Percentiles rank a stretch among this genome's conserved stretches.
Conservation (phyloP, 352 stramenopile species). For the Globisporangium nunn region DNA sequence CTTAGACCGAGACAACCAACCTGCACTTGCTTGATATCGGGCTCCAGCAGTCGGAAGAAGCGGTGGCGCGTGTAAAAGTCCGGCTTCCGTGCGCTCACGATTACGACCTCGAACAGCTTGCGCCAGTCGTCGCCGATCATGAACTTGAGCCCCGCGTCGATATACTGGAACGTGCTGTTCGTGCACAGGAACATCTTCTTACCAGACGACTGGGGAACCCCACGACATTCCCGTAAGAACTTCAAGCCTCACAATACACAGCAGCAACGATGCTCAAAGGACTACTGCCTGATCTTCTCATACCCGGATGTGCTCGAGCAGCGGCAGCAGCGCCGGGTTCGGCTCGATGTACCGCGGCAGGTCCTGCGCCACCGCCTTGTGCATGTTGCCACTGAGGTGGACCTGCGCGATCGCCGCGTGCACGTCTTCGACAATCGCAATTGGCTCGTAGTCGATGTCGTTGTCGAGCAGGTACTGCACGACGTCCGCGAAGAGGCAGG, state of each 20-base stretch:
- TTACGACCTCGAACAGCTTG: slow-evolving; percentile 86
- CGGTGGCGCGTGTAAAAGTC: slow-evolving; percentile 88
- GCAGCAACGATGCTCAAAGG: background rate
- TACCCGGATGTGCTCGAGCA: slow-evolving; percentile 75
- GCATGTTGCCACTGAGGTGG: slow-evolving; percentile 90
- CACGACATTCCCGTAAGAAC: background rate
- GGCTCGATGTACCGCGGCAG: slow-evolving; percentile 85
- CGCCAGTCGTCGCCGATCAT: slow-evolving; percentile 90
- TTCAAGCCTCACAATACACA: background rate
- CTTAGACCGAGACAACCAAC: slow-evolving; percentile 5
- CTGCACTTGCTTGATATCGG: slow-evolving; percentile 57
- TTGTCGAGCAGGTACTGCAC: slow-evolving; percentile 90
- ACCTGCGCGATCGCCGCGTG: slow-evolving; percentile 83
- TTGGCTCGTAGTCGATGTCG: slow-evolving; percentile 87
- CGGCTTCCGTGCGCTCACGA: slow-evolving; percentile 87
- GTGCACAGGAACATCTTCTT: slow-evolving; percentile 92
- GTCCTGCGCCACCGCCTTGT: slow-evolving; percentile 83
- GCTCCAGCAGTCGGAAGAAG: slow-evolving; percentile 69
- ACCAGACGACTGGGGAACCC: slow-evolving; percentile 37
- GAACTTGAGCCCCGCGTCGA: slow-evolving; percentile 89
- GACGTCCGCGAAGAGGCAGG: slow-evolving; percentile 91
- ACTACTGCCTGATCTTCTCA: background rate
- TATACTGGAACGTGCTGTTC: slow-evolving; percentile 93
- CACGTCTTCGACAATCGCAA: slow-evolving; percentile 86
- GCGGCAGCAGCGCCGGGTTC: slow-evolving; percentile 76